Conservation (phyloP, 345 rosid genomes). For the Tarenaya hassleriana region DNA sequence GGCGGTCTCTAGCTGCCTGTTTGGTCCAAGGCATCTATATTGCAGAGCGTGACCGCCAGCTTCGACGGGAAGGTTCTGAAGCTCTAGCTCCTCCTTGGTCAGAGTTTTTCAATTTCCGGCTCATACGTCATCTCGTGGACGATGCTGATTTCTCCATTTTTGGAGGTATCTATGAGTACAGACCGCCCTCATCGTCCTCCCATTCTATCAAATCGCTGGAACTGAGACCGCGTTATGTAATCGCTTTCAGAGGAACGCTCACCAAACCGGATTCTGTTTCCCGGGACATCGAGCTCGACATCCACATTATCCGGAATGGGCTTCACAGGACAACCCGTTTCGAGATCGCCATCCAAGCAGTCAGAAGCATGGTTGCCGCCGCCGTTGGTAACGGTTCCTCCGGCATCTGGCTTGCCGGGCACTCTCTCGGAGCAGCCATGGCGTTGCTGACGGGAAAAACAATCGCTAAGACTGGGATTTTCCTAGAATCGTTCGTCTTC, state of each 20-base stretch:
- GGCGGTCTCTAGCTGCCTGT: slow-evolving; percentile 67
- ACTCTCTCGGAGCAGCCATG: slow-evolving; percentile 86
- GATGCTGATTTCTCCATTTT: slow-evolving; percentile 66
- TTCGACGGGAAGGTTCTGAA: slow-evolving; percentile 47
- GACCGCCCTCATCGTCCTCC: slow-evolving; percentile 33
- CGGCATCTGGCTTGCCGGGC: slow-evolving; percentile 86
- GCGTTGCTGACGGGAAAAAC: slow-evolving; percentile 74
- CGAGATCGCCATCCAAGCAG: slow-evolving; percentile 73
- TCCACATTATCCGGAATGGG: slow-evolving; percentile 53
- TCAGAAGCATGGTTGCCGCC: slow-evolving; percentile 52
- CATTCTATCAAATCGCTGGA: slow-evolving; percentile 20
- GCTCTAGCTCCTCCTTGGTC: slow-evolving; percentile 84
- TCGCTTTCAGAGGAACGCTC: slow-evolving; percentile 80
- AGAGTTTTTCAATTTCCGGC: slow-evolving; percentile 61
- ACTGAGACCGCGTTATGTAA: slow-evolving; percentile 49
- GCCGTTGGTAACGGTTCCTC: slow-evolving; percentile 60
- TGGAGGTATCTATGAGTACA: slow-evolving; percentile 73
- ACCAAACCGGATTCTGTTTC: slow-evolving; percentile 58
- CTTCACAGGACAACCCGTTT: slow-evolving; percentile 72
- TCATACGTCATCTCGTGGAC: slow-evolving; percentile 55
- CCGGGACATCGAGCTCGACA: slow-evolving; percentile 59
- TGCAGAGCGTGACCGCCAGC: slow-evolving; percentile 84
- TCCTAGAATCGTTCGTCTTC: slow-evolving; percentile 60
- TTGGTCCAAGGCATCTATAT: slow-evolving; percentile 77
- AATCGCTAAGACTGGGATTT: slow-evolving; percentile 49